A percentile compares a stretch with the other conserved stretches of the same genome.
These are phyloP conservation scores for Achaetomium macrosporum DNA, from an alignment of 2,329 filamentous ascomycete genomes.

Conservation along the genomic window DNA sequence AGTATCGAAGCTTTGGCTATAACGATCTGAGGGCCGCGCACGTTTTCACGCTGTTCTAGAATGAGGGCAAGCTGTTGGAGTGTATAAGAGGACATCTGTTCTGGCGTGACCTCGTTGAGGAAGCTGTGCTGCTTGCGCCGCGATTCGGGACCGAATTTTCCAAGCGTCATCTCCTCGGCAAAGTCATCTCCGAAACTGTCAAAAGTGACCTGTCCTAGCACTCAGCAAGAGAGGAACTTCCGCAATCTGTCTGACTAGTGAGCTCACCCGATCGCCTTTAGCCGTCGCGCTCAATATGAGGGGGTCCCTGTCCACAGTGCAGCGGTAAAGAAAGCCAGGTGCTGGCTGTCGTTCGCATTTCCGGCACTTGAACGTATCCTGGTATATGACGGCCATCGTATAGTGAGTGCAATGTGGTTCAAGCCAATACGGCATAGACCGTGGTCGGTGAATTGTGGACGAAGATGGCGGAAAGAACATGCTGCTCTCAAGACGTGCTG, in stretches of 20 bases:
- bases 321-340: slow-evolving; percentile 69
- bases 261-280: slow-evolving; percentile 15
- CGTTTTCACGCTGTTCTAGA: slow-evolving; percentile 46
- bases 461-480: no score
- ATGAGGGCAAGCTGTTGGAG: slow-evolving; percentile 43
- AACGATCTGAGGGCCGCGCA: slow-evolving; percentile 26
- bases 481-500: no score
- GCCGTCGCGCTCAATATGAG: slow-evolving; percentile 33
- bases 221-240: background rate
- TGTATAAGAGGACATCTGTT: slow-evolving; percentile 40
- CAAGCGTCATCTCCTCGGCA: slow-evolving; percentile 30
- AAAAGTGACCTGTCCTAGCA: slow-evolving; percentile 27
- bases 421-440: background rate
- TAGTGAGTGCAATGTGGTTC: slow-evolving; percentile 55
- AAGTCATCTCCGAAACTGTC: slow-evolving; percentile 33
- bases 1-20: slow-evolving; percentile 1
- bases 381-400: slow-evolving; percentile 61
- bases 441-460: no score
- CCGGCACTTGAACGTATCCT: slow-evolving; percentile 46
- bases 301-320: slow-evolving; percentile 56
- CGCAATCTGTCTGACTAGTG: background rate
- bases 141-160: slow-evolving; percentile 36
- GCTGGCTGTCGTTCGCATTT: slow-evolving; percentile 50
- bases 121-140: slow-evolving; percentile 40
- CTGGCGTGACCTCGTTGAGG: slow-evolving; percentile 38